phyloP scores from a whole-genome alignment of 495 filamentous ascomycete genomes.

The Emericellopsis terricola region DNA sequence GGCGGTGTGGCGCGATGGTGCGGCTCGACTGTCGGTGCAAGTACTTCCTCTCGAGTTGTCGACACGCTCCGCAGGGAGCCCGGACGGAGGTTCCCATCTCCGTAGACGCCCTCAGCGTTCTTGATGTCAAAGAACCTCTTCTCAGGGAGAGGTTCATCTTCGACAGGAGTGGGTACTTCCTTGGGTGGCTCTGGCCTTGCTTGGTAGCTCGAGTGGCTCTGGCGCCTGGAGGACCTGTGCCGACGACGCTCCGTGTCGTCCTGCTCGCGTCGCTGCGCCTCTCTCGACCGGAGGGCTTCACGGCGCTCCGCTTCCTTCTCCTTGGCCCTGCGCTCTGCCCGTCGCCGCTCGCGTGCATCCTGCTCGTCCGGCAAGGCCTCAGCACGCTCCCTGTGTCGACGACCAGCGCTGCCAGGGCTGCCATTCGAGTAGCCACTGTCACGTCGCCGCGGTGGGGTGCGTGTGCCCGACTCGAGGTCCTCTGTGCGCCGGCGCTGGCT shows the following conservation, averaged over 20 bases:
- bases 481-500: constrained; percentile 3
- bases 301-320: constrained; percentile 1
- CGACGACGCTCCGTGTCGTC: too few relatives aligned
- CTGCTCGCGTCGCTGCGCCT: background rate
- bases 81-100: too few relatives aligned
- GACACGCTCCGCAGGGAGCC: too few relatives aligned
- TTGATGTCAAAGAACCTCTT: constrained; percentile 13
- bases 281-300: background rate
- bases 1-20: too few relatives aligned
- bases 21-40: too few relatives aligned
- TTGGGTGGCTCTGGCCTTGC: background rate
- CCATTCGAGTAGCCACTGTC: constrained; percentile 10
- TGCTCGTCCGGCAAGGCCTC: constrained; percentile 16
- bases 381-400: constrained; percentile 8
- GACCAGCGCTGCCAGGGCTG: constrained; percentile 7
- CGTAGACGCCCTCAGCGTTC: constrained; percentile 8
- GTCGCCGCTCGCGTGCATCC: constrained; percentile 12
- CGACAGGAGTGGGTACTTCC: constrained; percentile 2
- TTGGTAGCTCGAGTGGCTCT: background rate
- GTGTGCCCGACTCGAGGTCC: constrained; percentile 3
- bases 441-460: constrained; percentile 7
- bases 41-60: too few relatives aligned
- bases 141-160: constrained; percentile 7
- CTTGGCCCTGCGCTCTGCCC: constrained; percentile 4
- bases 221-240: background rate